These are phyloP conservation scores for Leccinum rimulosum DNA, from an alignment of 768 basidiomycete genomes.

Conservation along the genomic window DNA sequence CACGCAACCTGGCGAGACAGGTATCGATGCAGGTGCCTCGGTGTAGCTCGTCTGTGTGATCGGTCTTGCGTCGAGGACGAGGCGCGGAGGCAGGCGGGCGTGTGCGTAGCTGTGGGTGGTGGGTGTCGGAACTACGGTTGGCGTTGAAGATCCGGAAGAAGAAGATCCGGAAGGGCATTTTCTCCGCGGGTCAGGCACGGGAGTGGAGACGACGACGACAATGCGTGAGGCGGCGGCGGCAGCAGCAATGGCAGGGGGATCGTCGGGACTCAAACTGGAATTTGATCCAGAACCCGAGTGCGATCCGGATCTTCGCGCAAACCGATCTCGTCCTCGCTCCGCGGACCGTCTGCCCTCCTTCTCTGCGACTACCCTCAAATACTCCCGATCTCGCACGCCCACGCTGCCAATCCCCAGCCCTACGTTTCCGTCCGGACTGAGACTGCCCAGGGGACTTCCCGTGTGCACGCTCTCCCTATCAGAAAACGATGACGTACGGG, in stretches of 20 bases:
- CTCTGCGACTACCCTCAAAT: conserved; percentile 13
- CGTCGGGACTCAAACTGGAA: conserved; percentile 35
- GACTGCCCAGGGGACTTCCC: conserved; percentile 36
- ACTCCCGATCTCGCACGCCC: conserved; percentile 36
- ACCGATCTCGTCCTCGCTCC: conserved; percentile 32
- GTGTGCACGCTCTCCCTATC: conserved; percentile 43
- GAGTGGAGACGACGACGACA: conserved; percentile 3
- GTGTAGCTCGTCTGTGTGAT: conserved; percentile 26
- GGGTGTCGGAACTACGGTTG: conserved; percentile 11
- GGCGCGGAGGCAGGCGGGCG: conserved; percentile 25
- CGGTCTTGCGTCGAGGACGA: conserved; percentile 29
- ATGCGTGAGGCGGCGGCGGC: background rate
- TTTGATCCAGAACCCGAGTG: conserved; percentile 34
- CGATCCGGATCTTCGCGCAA: conserved; percentile 25
- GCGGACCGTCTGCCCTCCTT: conserved; percentile 27
- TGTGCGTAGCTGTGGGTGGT: background rate
- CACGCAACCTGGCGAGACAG: conserved; percentile 19
- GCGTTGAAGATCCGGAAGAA: conserved; percentile 28
- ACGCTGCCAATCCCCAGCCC: conserved; percentile 31
- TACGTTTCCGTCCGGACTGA: conserved; percentile 38
- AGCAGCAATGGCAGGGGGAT: conserved; percentile 6
- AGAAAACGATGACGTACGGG: conserved; percentile 55
- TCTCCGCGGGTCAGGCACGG: conserved; percentile 14
- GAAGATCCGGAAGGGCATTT: conserved; percentile 19
- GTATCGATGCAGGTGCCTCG: conserved; percentile 20